Evolutionary conservation across 352 stramenopile species (phyloP), one percentile per base, ranked within the genome.

Genomic region (Pythium phragmitis): DNA sequence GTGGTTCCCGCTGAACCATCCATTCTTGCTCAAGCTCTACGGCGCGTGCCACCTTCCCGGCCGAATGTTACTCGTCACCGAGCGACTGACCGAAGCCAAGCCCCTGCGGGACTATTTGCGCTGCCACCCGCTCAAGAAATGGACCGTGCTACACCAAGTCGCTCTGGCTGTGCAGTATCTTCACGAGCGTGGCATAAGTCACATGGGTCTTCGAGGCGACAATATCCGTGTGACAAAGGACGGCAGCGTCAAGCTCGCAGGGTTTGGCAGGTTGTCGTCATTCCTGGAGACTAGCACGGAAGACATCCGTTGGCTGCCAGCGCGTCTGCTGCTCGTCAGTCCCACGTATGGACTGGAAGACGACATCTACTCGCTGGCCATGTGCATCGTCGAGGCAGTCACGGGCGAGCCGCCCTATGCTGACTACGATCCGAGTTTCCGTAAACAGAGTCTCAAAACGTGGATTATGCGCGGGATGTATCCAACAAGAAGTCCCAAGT

Each of bases 321-420:
- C 36, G 13, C 36, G 13, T 14, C 8, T 41, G 8, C 36, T 41
- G n/a, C n/a, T n/a, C n/a, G n/a, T n/a, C 7, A 14, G 7, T 41
- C 7, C 0, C 1, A 13, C 0, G 8, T 8, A 41, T 41, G 1
- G 0, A 41, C 2, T 13, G 2, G 36, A 41, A 13, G 36, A 41
- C 36, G 36, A 41, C 36, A 41, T 41, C 36, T 65, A 65, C 49
- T 12, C 49, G 26, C 58, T 65, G 2, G 58, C 19, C 13, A 58
- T 65, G 58, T 65, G 58, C 30, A 53, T 65, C 12, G 14, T 46
- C 48, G 58, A 65, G 28, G 58, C 49, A 33, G 37, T 65, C 21
- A 65, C 33, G 3, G 57, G 57, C 3, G 45, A 46, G 46, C 7
- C 16, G 4, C 36, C 52, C 2, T 59, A 21, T n/a, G 30, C 21